Percentiles rank a stretch among this genome's conserved stretches.
These are phyloP conservation scores for Malbranchea zuffiana DNA, from an alignment of 2,329 filamentous ascomycete genomes.

Conservation along the genomic window DNA sequence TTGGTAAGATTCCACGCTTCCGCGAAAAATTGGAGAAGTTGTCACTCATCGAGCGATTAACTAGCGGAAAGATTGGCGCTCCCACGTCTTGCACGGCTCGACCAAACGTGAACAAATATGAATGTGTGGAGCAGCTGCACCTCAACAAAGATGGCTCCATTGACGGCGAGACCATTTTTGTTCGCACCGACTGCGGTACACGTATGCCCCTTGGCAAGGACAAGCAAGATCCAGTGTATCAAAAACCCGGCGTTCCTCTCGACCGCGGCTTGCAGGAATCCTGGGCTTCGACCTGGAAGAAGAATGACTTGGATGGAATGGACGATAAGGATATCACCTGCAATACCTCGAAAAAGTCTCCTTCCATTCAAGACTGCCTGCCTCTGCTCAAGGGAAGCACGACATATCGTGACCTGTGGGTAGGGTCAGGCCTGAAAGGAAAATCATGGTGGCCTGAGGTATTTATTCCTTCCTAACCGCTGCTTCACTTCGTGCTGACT, in stretches of 20 bases:
- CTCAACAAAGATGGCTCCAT: not conserved
- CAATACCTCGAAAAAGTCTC: too few relatives aligned
- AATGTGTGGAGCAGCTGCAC: not conserved
- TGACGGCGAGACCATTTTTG: slow-evolving; percentile 15
- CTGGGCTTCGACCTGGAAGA: slow-evolving; percentile 16
- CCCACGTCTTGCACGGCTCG: not conserved
- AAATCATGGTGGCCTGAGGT: too few relatives aligned
- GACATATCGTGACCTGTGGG: too few relatives aligned
- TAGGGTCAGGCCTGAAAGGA: too few relatives aligned
- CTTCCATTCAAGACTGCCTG: too few relatives aligned
- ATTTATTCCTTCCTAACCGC: not conserved
- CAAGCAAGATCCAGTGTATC: slow-evolving; percentile 15
- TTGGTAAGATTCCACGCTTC: too few relatives aligned
- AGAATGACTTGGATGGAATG: not conserved
- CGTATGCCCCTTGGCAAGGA: slow-evolving; percentile 13
- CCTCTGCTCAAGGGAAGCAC: too few relatives aligned
- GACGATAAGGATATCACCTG: too few relatives aligned
- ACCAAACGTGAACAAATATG: not conserved
- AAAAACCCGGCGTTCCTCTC: slow-evolving; percentile 21
- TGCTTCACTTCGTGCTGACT: slow-evolving; percentile 1
- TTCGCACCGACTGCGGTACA: slow-evolving; percentile 16
- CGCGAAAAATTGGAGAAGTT: not conserved
- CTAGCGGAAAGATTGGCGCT: not conserved
- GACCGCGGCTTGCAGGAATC: slow-evolving; percentile 23
- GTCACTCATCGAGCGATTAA: not conserved